Conservation (phyloP, 2,329 filamentous ascomycete species). For the Tolypocladium endophyticum region DNA sequence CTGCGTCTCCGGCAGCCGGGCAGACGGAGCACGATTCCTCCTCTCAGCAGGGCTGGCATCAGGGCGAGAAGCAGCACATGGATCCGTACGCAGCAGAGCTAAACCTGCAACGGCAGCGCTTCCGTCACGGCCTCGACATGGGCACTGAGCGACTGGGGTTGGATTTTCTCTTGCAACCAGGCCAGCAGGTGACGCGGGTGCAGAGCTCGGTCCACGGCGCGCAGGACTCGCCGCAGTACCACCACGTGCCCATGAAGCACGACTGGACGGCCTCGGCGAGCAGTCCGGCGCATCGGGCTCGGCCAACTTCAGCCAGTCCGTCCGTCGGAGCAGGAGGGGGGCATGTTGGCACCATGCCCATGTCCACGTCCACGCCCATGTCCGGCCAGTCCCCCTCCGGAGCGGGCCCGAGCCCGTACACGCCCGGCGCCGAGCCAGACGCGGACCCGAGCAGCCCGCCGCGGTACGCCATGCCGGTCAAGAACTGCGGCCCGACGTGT, state of each 20-base stretch:
- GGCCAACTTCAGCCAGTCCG: background rate
- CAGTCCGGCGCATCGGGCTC: background rate
- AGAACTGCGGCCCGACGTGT: constrained; percentile 59
- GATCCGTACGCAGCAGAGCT: constrained; percentile 14
- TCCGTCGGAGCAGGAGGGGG: background rate
- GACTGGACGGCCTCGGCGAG: constrained; percentile 27
- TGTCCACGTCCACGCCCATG: background rate
- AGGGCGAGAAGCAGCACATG: background rate
- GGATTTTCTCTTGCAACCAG: constrained; percentile 53
- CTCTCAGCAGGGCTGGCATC: background rate
- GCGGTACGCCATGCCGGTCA: constrained; percentile 28
- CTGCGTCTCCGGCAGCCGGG: background rate
- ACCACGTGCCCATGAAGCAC: constrained; percentile 39
- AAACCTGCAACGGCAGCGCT: constrained; percentile 37
- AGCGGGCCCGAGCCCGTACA: background rate
- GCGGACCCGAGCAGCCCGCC: constrained; percentile 5
- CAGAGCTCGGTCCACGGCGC: constrained; percentile 37
- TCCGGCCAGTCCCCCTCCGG: background rate
- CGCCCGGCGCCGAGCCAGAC: constrained; percentile 3
- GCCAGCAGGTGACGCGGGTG: constrained; percentile 35
- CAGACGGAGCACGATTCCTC: background rate
- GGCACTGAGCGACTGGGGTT: constrained; percentile 59
- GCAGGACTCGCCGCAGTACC: constrained; percentile 32
- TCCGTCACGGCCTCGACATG: constrained; percentile 47
- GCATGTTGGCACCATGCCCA: background rate